Evolutionary conservation across 2,329 filamentous ascomycete genomes (phyloP).

Genomic region (Botrytis fragariae): DNA sequence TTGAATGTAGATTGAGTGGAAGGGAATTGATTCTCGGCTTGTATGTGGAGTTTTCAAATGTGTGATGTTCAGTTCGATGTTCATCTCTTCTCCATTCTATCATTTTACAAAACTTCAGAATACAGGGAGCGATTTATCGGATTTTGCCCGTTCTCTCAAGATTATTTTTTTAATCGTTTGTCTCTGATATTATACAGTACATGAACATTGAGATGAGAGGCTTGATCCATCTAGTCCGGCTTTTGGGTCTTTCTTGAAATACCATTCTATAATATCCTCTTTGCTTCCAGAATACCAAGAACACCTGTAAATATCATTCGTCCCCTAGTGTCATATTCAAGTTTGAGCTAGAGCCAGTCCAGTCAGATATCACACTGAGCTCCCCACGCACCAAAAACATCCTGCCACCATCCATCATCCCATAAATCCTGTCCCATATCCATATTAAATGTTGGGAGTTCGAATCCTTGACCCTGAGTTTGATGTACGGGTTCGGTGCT

Average conservation of each 20-base stretch:
- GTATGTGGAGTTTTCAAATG: background rate
- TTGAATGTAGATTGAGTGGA: background rate
- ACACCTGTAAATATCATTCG: background rate
- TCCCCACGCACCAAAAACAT: slow-evolving; percentile 3
- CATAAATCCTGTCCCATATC: background rate
- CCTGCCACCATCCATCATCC: slow-evolving; percentile 17
- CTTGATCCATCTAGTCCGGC: background rate
- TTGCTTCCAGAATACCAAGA: background rate
- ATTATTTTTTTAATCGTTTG: fast-evolving
- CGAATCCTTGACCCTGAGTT: background rate
- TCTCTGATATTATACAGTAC: background rate
- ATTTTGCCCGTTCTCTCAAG: background rate
- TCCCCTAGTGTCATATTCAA: background rate
- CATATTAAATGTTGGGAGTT: background rate
- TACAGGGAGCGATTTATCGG: too few species aligned
- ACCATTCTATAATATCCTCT: background rate
- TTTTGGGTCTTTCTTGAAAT: background rate
- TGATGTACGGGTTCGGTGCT: background rate
- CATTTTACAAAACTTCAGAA: fast-evolving
- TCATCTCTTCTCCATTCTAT: fast-evolving
- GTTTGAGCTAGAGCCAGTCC: background rate
- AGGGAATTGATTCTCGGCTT: background rate
- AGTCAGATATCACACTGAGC: background rate
- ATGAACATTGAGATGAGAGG: background rate
- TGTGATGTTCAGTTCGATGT: background rate